Evolutionary conservation across 2,329 filamentous ascomycete genomes (phyloP).

Genomic region (Fusarium newnesense): DNA sequence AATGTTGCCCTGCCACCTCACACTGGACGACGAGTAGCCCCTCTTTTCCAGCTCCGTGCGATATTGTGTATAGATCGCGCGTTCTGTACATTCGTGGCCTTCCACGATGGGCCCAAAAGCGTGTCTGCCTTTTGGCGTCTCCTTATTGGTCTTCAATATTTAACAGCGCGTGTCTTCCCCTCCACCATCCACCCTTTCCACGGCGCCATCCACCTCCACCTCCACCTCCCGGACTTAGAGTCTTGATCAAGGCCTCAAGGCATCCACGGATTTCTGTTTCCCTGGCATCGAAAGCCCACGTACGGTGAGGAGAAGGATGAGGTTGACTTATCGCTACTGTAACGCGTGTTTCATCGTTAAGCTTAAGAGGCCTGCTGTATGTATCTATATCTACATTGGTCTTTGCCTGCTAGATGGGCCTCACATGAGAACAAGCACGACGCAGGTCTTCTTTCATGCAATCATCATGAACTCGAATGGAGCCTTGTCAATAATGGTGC

Average conservation of each 20-base stretch:
- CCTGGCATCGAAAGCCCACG: constrained; percentile 2
- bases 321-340: background rate
- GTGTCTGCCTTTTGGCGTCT: constrained; percentile 42
- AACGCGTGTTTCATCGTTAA: constrained; percentile 8
- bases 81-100: constrained; percentile 31
- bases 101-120: constrained; percentile 31
- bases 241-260: constrained; percentile 29
- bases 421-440: constrained; percentile 2
- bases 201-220: constrained; percentile 29
- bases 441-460: background rate
- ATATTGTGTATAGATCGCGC: constrained; percentile 27
- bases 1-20: background rate
- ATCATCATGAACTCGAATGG: constrained; percentile 19
- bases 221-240: constrained; percentile 22
- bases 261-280: constrained; percentile 16
- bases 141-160: constrained; percentile 31
- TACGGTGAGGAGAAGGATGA: constrained; percentile 15
- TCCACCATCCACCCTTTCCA: constrained; percentile 29
- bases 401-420: background rate
- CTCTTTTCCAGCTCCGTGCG: constrained; percentile 32
- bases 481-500: constrained; percentile 11
- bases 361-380: background rate
- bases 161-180: constrained; percentile 33
- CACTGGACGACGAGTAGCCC: constrained; percentile 19
- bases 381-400: background rate